These are phyloP conservation scores for Colletotrichum sojae DNA, from an alignment of 2,329 filamentous ascomycete genomes.

Conservation along the genomic window DNA sequence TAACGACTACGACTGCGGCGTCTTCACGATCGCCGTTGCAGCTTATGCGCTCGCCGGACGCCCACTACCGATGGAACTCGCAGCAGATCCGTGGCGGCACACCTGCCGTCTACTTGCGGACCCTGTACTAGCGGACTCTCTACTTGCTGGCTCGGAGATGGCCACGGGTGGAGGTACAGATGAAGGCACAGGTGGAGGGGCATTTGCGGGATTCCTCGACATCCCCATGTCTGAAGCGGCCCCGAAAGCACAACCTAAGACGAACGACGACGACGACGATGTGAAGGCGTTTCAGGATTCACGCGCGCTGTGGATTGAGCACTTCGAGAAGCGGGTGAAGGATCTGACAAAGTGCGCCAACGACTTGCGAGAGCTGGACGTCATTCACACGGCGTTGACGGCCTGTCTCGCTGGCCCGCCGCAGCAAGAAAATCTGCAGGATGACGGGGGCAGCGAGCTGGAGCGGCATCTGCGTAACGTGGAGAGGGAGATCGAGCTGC, in stretches of 20 bases:
- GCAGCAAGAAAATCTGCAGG: neutral
- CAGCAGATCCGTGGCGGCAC: constrained; percentile 4
- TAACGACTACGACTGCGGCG: constrained; percentile 9
- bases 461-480: neutral
- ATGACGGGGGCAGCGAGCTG: neutral
- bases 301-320: neutral
- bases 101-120: constrained; percentile 4
- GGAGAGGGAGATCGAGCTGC: constrained; percentile 6
- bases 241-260: neutral
- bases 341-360: neutral
- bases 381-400: neutral
- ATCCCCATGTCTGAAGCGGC: neutral
- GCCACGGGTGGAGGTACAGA: neutral
- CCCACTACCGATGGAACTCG: neutral
- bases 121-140: too few relatives aligned
- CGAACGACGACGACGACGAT: neutral
- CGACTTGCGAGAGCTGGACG: neutral
- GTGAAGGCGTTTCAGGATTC: constrained; percentile 3
- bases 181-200: neutral
- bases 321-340: neutral
- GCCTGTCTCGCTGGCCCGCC: neutral
- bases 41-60: neutral
- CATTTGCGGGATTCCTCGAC: constrained; percentile 8
- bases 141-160: neutral
- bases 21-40: constrained; percentile 1